Evolutionary conservation across 1,139 yeast genomes (phyloP), one percentile per base, ranked within the genome.

Genomic region (Debaryomyces fabryi): DNA sequence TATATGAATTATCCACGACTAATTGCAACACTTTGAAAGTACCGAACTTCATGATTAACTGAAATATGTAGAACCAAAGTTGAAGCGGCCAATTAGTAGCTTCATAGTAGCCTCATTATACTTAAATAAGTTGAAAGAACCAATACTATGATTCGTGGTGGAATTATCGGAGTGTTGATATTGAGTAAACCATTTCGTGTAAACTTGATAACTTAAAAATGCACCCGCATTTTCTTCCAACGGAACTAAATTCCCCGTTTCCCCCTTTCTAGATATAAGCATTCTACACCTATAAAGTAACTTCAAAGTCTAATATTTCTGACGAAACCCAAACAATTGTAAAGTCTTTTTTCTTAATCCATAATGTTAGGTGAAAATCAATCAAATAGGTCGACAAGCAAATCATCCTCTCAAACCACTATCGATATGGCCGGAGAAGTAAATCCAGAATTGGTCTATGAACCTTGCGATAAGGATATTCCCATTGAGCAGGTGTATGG

Each of bases 401-500:
- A 16, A 15, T 8, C 12, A 12, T 16, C 35, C 8, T 32, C 35
- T 32, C 35, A 32, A 15, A 9, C 35, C 3, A 53, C 56, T 21
- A 45, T 46, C n/a, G 55, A 46, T 16, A 52, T 56, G 57, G 54
- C 58, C 1, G 53, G 50, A 16, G 34, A 39, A 44, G 46, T 67
- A 25, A 52, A 60, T 32, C 71, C 72, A 12, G 65, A 67, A 3
- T 52, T 66, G 36, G 45, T 55, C 18, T 58, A 60, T 23, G 53
- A 54, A 10, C 63, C 70, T 8, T 49, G 56, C 27, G 60, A 59
- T 35, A 55, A 60, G 40, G 62, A 68, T 44, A 64, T 69, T 42
- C 67, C 71, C 0, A 48, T 48, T 7, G 62, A 57, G 15, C 57
- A 61, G 27, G 52, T 69, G 24, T 68, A 65, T 46, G 74, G 73